phyloP scores from a whole-genome alignment of 345 rosid genomes.

The Moringa oleifera region DNA sequence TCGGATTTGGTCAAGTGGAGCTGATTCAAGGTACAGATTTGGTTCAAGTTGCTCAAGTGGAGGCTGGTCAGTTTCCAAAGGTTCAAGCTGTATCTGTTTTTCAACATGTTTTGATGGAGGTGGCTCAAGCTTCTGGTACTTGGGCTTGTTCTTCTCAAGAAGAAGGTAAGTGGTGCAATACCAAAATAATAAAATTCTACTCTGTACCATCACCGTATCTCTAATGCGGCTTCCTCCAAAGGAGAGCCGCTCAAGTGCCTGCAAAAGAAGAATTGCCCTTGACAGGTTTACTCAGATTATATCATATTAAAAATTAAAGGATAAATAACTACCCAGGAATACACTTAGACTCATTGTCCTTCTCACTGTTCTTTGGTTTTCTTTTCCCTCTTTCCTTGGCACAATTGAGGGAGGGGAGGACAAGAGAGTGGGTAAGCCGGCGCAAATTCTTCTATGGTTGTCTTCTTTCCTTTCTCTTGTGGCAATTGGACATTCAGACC shows the following conservation, averaged over 20 bases:
- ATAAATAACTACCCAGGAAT: background rate
- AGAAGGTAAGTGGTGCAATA: constrained; percentile 81
- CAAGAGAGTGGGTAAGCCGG: too few relatives aligned
- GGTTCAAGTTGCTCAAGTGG: constrained; percentile 29
- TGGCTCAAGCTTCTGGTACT: constrained; percentile 71
- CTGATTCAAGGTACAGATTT: constrained; percentile 30
- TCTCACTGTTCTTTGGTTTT: too few relatives aligned
- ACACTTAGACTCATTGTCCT: background rate
- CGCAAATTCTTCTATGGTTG: too few relatives aligned
- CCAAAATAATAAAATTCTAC: constrained; percentile 77
- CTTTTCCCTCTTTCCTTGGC: too few relatives aligned
- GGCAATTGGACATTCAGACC: too few relatives aligned
- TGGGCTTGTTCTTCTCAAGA: constrained; percentile 78
- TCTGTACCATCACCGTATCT: constrained; percentile 72
- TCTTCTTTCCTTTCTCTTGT: too few relatives aligned
- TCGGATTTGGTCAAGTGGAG: constrained; percentile 42
- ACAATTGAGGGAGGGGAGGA: too few relatives aligned
- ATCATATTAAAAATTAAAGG: too few relatives aligned
- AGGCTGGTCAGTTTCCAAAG: constrained; percentile 30
- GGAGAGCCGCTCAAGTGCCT: constrained; percentile 84
- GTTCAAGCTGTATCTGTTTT: constrained; percentile 35
- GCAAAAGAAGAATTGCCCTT: constrained; percentile 14
- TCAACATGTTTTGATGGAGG: constrained; percentile 26
- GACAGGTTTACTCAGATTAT: background rate
- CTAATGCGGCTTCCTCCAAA: constrained; percentile 59